These are phyloP conservation scores for Venturia asperata DNA, from an alignment of 2,329 filamentous ascomycete species.

Conservation along the genomic window DNA sequence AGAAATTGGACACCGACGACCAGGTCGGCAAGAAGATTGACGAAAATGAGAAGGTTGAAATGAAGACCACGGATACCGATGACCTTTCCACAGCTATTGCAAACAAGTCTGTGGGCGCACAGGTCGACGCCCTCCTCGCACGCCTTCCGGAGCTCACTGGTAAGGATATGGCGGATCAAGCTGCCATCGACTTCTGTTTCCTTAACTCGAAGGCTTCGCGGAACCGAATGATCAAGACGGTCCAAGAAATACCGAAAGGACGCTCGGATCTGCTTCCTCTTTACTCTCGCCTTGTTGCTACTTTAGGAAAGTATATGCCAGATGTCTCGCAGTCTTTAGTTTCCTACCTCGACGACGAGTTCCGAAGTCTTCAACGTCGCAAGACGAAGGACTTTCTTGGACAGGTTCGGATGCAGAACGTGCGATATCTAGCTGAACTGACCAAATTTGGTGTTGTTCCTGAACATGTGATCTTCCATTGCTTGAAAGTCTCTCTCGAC, in stretches of 20 bases:
- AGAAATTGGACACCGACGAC: slow-evolving; percentile 76
- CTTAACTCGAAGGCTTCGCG: slow-evolving; percentile 96
- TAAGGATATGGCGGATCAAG: slow-evolving; percentile 86
- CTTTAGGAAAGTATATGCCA: slow-evolving; percentile 84
- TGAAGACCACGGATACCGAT: slow-evolving; percentile 46
- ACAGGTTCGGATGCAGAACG: slow-evolving; percentile 86
- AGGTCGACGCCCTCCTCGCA: slow-evolving; percentile 84
- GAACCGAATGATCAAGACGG: slow-evolving; percentile 83
- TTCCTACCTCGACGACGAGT: slow-evolving; percentile 89
- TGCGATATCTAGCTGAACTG: slow-evolving; percentile 93
- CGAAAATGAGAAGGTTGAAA: slow-evolving; percentile 40
- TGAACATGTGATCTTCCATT: slow-evolving; percentile 98
- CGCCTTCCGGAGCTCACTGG: slow-evolving; percentile 85
- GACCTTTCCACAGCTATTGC: slow-evolving; percentile 90
- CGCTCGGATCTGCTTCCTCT: slow-evolving; percentile 83
- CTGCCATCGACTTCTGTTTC: slow-evolving; percentile 95
- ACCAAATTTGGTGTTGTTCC: slow-evolving; percentile 98
- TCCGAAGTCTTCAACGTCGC: slow-evolving; percentile 88
- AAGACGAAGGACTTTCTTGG: slow-evolving; percentile 97
- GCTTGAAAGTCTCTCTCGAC: slow-evolving; percentile 92
- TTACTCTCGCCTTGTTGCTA: slow-evolving; percentile 89
- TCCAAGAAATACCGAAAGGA: slow-evolving; percentile 92
- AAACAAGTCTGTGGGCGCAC: slow-evolving; percentile 95
- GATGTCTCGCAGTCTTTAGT: slow-evolving; percentile 91
- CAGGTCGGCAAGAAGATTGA: slow-evolving; percentile 71